Evolutionary conservation across 179 eudicot genomes (phyloP).

Genomic region (Pouteria campechiana): DNA sequence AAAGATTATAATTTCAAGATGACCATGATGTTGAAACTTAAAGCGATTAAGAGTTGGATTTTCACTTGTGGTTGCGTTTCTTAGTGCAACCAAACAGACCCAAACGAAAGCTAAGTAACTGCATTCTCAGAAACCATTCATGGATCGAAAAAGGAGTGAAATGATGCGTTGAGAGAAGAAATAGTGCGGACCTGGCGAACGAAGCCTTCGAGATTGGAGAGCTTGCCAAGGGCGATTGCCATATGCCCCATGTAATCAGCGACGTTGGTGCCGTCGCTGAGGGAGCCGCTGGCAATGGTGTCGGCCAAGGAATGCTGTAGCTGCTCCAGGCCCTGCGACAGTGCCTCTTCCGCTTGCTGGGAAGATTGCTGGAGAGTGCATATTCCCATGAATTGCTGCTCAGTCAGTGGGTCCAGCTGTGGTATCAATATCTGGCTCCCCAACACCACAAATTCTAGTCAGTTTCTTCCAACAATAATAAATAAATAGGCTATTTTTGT

Average conservation of each 20-base stretch:
- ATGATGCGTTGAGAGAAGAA: too few species aligned
- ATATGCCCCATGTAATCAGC: conserved; percentile 81
- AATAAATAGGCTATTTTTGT: too few species aligned
- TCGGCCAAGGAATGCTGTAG: conserved; percentile 75
- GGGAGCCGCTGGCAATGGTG: conserved; percentile 40
- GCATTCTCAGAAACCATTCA: too few species aligned
- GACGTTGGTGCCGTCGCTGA: conserved; percentile 11
- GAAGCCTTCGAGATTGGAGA: conserved; percentile 87
- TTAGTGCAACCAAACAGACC: too few species aligned
- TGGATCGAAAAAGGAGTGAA: too few species aligned
- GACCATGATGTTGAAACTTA: too few species aligned
- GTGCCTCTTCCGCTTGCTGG: conserved; percentile 94
- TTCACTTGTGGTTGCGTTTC: too few species aligned
- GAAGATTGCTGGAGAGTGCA: conserved; percentile 78
- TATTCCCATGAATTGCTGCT: conserved; percentile 89
- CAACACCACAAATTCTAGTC: neutral
- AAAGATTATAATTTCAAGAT: too few species aligned
- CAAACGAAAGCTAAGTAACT: too few species aligned
- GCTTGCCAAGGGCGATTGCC: conserved; percentile 91
- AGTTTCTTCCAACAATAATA: too few species aligned
- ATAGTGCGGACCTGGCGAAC: conserved; percentile 99
- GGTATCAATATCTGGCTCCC: conserved; percentile 45
- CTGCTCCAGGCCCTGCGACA: conserved; percentile 77
- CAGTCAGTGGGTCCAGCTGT: conserved; percentile 79
- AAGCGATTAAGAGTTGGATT: too few species aligned